Base-by-base conservation (phyloP, 1,284 basidiomycete species). In the Ganoderma leucocontextum region DNA sequence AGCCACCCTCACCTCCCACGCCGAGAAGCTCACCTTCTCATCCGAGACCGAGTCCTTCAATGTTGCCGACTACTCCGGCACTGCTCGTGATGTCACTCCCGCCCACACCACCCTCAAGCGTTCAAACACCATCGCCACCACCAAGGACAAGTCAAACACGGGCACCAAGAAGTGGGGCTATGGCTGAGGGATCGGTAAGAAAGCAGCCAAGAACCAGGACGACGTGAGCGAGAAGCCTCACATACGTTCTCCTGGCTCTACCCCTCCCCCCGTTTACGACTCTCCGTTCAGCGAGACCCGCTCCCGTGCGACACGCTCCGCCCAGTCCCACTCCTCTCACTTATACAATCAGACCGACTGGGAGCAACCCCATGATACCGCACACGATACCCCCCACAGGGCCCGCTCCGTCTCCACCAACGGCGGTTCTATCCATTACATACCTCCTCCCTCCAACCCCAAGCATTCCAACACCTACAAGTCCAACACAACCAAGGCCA, bases 141-240 rank as follows among this genome's bases (percentile, higher is more conserved):
- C 60, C n/a, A 66, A 63, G 38, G 62, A 71, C 19, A 73, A 67
- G 67, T 63, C 69, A 58, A 44, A 57, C 63, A 63, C 35, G 42
- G 72, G 72, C 74, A 82, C 66, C 77, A 88, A 79, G 77, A 80
- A 78, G 70, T 81, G 78, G 61, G 90, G 87, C 6, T 92, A 91
- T 77, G 90, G 91, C 39, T 91, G 90, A 89, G 89, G 90, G 0
- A 69, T 88, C 52, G 89, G 90, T 62, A 89, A 83, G 79, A 83
- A 84, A 69, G 84, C n/a, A n/a, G n/a, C 85, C 72, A 89, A 89
- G 71, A 76, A 77, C 65, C 74, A 75, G 63, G 80, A 86, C 69
- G 61, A 80, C 81, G 66, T 78, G 76, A 84, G 70, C 42, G 82
- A 85, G 64, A 75, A 74, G 65, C 22, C 58, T 22, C 39, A 39